phyloP scores from a whole-genome alignment of 805 yeast species.

The Isabelozyma heimii region DNA sequence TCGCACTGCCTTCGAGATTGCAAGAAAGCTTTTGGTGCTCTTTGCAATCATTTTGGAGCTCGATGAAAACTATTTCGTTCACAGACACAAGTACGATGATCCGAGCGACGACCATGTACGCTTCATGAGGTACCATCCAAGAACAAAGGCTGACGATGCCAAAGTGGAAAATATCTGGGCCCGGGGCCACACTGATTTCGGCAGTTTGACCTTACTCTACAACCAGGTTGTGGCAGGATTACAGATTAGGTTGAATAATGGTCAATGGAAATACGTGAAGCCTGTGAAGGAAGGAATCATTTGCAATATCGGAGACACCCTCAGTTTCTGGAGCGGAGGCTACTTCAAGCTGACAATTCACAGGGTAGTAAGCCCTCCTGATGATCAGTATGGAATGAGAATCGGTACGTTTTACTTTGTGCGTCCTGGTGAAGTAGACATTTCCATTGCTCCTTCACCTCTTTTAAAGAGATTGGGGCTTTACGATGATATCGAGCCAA shows the following conservation, averaged over 20 bases:
- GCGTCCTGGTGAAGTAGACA: conserved; percentile 28
- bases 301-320: conserved; percentile 34
- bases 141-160: conserved; percentile 25
- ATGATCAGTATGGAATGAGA: conserved; percentile 26
- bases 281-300: conserved; percentile 30
- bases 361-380: conserved; percentile 35
- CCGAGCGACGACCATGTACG: conserved; percentile 33
- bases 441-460: conserved; percentile 31
- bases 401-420: conserved; percentile 35
- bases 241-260: conserved; percentile 25
- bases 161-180: conserved; percentile 30
- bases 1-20: conserved; percentile 19
- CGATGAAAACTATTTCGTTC: conserved; percentile 30
- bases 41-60: conserved; percentile 33
- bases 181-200: conserved; percentile 36
- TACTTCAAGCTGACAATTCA: conserved; percentile 33
- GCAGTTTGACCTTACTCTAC: conserved; percentile 30
- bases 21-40: conserved; percentile 20
- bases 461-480: conserved; percentile 26
- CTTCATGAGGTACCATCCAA: conserved; percentile 31
- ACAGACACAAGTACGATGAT: conserved; percentile 27
- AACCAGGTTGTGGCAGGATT: conserved; percentile 36
- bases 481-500: conserved; percentile 19
- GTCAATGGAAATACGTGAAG: conserved; percentile 32
- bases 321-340: conserved; percentile 34